A percentile compares a stretch with the other conserved stretches of the same genome.
Evolutionary conservation across 2,329 filamentous ascomycete species (phyloP).

Genomic region (Microdochium nivale): DNA sequence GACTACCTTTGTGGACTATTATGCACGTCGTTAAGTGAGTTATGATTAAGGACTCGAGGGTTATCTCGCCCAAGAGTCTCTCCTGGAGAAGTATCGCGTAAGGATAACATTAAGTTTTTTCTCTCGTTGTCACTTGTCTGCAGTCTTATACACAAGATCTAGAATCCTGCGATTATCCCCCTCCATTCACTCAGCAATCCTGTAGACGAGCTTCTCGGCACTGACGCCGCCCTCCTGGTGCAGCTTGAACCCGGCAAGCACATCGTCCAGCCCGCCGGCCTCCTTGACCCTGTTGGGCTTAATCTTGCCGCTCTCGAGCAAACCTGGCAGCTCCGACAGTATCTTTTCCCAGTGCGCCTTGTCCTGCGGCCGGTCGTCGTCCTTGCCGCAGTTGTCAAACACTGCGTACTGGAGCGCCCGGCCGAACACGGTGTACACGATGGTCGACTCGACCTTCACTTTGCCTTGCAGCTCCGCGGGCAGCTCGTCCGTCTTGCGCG

Average conservation of each 20-base stretch:
- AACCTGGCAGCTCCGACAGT: constrained; percentile 15
- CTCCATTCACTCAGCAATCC: constrained; percentile 10
- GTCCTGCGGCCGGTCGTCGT: constrained; percentile 15
- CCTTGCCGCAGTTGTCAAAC: constrained; percentile 17
- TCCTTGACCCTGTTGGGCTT: constrained; percentile 19
- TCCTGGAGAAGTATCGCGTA: too few species aligned
- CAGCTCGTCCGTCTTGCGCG: constrained; percentile 10
- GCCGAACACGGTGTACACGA: constrained; percentile 22
- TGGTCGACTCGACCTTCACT: constrained; percentile 20
- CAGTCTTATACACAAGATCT: too few species aligned
- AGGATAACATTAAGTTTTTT: too few species aligned
- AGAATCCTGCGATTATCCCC: too few species aligned
- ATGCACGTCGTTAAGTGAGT: too few species aligned
- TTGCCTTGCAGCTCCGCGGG: constrained; percentile 11
- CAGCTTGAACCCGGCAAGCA: constrained; percentile 15
- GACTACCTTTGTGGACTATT: too few species aligned
- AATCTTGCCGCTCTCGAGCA: constrained; percentile 16
- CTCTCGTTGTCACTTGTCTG: too few species aligned
- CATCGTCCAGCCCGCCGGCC: constrained; percentile 17
- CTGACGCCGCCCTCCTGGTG: constrained; percentile 19
- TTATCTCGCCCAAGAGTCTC: too few species aligned
- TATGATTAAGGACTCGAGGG: too few species aligned
- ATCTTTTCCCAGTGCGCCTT: constrained; percentile 22
- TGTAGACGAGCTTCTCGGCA: constrained; percentile 23
- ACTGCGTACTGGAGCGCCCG: constrained; percentile 10